phyloP scores from a whole-genome alignment of 208 protist genomes.

The Sergeia podlipaevii region DNA sequence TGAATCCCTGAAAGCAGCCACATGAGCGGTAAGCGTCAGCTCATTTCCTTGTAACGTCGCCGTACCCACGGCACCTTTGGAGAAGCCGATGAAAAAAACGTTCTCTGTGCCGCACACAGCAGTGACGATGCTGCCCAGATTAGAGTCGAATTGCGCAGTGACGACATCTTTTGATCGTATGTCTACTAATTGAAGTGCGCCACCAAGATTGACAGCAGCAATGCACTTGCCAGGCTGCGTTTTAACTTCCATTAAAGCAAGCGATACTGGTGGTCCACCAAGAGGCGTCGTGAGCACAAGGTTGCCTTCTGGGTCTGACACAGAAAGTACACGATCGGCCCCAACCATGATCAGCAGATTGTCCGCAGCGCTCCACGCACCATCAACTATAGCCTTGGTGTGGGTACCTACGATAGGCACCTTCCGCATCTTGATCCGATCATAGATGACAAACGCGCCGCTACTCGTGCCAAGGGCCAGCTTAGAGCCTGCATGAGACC shows the following conservation, averaged over 20 bases:
- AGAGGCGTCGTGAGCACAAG: slow-evolving; percentile 52
- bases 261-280: slow-evolving; percentile 28
- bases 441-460: slow-evolving; percentile 92
- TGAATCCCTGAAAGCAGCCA: slow-evolving; percentile 22
- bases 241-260: slow-evolving; percentile 56
- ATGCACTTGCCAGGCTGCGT: slow-evolving; percentile 26
- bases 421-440: slow-evolving; percentile 90
- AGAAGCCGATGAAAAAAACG: slow-evolving; percentile 52
- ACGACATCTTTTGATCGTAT: slow-evolving; percentile 35
- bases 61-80: slow-evolving; percentile 49
- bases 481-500: slow-evolving; percentile 70
- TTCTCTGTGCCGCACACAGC: slow-evolving; percentile 24
- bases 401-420: slow-evolving; percentile 87
- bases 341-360: slow-evolving; percentile 81
- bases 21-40: slow-evolving; percentile 26
- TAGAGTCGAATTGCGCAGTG: slow-evolving; percentile 63
- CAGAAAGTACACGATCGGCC: slow-evolving; percentile 86
- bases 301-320: slow-evolving; percentile 81
- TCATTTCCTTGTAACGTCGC: slow-evolving; percentile 32
- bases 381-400: slow-evolving; percentile 85
- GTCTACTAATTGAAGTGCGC: slow-evolving; percentile 47
- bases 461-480: slow-evolving; percentile 90
- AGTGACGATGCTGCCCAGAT: slow-evolving; percentile 69
- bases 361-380: slow-evolving; percentile 70
- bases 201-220: slow-evolving; percentile 60